Base-by-base conservation (phyloP, 257 asterid species). In the Gentiana straminea region DNA sequence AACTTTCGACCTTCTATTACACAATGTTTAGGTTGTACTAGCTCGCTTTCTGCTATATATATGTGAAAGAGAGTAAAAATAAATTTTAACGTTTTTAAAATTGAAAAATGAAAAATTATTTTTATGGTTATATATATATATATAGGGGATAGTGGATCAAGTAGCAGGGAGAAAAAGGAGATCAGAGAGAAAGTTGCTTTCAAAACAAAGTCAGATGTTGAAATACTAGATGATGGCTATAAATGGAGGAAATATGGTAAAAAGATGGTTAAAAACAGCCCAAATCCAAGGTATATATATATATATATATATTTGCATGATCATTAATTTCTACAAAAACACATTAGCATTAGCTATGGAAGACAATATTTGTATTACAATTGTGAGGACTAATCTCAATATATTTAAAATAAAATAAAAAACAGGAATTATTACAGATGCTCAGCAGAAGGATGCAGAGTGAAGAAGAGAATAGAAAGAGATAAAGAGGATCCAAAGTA, bases 191-290 rank as follows among this genome's bases (percentile, higher is more conserved):
- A 79, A 72, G 83, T 91, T 69, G 96, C 96, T 58, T 91, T 91
- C 68, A 81, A 70, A 67, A 91, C 96, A n/a, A 77, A 76, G 75
- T 86, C 98, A 1, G 83, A 81, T 59, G 54, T 91, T 61, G 98
- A 91, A 64, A 79, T 84, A 61, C 72, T 91, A 3, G 86, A 87
- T 69, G 96, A 91, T 78, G 98, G 98, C 41, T 91, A 75, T 75
- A 91, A 84, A 73, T 91, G 98, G 98, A 82, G 96, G 51, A 91
- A 91, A 73, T 91, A 91, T 59, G 98, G 98, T 35, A 91, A 91
- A 68, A 91, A 91, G 87, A 87, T 76, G 96, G 98, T 91, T 58
- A 91, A 87, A 69, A 82, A 82, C 78, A 91, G 89, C 77, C 94
- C 94, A 8, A 82, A 84, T 58, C 98, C 96, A 54, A 91, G 96